These are phyloP conservation scores for Nigrospora oryzae DNA, from an alignment of 2,329 filamentous ascomycete species.

Conservation along the genomic window DNA sequence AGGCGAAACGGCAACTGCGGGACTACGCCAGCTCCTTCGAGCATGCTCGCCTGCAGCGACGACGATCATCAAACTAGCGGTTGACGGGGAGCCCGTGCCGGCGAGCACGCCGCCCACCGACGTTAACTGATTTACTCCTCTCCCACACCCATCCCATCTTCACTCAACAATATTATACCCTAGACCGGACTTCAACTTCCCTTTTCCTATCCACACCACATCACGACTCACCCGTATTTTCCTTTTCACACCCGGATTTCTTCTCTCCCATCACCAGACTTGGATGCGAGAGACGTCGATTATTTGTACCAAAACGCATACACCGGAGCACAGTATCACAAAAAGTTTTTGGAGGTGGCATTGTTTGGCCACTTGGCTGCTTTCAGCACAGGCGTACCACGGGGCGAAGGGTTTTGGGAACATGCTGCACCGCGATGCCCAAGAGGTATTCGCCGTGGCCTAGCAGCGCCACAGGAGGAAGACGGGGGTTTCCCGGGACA, in stretches of 20 bases:
- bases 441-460: too few relatives aligned
- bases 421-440: conserved; percentile 2
- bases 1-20: conserved; percentile 70
- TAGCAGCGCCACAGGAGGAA: too few relatives aligned
- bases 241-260: conserved; percentile 14
- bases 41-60: conserved; percentile 57
- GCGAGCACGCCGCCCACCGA: too few relatives aligned
- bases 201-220: conserved; percentile 9
- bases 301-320: conserved; percentile 37
- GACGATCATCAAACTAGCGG: conserved; percentile 31
- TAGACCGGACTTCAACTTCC: conserved; percentile 10
- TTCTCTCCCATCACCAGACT: too few relatives aligned
- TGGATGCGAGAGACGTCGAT: too few relatives aligned
- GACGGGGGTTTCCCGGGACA: too few relatives aligned
- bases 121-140: too few relatives aligned
- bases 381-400: conserved; percentile 1
- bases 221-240: conserved; percentile 15
- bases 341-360: conserved; percentile 23
- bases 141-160: neutral
- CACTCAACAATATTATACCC: conserved; percentile 15
- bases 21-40: conserved; percentile 88
- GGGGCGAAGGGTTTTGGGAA: conserved; percentile 5
- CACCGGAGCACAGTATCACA: conserved; percentile 43
- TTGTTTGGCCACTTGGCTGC: neutral
- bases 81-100: too few relatives aligned